Evolutionary conservation across 1,139 yeast species (phyloP), one percentile per base, ranked within the genome.

Genomic region (Blastobotrys illinoisensis): DNA sequence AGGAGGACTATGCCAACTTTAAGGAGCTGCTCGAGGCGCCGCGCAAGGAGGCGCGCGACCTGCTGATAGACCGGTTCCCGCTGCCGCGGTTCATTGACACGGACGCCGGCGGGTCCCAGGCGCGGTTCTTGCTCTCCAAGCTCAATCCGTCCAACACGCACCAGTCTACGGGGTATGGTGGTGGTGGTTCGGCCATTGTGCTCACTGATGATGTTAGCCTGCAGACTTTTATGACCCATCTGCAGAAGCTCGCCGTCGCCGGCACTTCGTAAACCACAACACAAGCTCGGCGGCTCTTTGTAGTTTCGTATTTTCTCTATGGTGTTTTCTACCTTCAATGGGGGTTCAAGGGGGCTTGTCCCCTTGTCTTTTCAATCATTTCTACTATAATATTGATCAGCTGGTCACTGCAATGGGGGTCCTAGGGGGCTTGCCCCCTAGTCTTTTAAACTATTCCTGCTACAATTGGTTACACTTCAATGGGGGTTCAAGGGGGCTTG

Each of bases 71-170:
- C 68, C 83, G 99, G 71, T 93, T 89, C 82, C 99, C 99, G 65
- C 79, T 93, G 67, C 99, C 99, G 51, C 83, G 98, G 74, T 93
- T 88, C 70, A 89, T 91, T 64, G 97, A 91, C 65, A 90, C 97
- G 54, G 97, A 91, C 69, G 97, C 90, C 65, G 97, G 98, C 67
- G 97, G 97, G 53, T 90, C 97, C 26, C 99, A 93, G 76, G 98
- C 98, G 1, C 85, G 99, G 76, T 93, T 93, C 79, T 80, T 93
- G 73, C 83, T 89, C 69, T 88, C 97, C 50, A 91, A 89, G 74
- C 82, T 93, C 71, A 93, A 93, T 71, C 98, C 99, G 50, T 86
- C 96, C 50, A 88, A 88, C 60, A 86, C 93, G 47, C 88, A 86
- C 71, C 85, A 81, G 67, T 78, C 78, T 57, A 76, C 79, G 60